Percentiles rank a stretch among this genome's conserved stretches.
phyloP scores from a whole-genome alignment of 2,329 filamentous ascomycete genomes.

The Pezizomycotina sp. region DNA sequence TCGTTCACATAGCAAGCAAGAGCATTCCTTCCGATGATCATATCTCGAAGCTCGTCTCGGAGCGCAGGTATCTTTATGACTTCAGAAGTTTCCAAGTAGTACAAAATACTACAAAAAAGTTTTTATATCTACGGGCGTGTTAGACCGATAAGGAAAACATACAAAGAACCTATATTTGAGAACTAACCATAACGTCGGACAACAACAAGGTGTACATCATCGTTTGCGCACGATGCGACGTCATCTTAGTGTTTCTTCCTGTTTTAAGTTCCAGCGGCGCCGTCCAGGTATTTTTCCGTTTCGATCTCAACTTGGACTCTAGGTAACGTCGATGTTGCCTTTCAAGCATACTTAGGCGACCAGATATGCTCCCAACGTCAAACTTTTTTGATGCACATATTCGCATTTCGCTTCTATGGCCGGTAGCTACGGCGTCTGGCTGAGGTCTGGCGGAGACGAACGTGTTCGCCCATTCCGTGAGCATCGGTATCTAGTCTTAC shows the following conservation, averaged over 20 bases:
- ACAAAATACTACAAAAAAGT: conserved; percentile 79
- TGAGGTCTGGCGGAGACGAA: conserved; percentile 59
- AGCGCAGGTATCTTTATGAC: conserved; percentile 73
- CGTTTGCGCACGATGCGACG: conserved; percentile 76
- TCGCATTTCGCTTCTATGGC: conserved; percentile 51
- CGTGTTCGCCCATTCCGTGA: conserved; percentile 65
- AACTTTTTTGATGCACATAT: conserved; percentile 78
- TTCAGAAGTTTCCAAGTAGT: conserved; percentile 83
- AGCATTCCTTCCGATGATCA: conserved; percentile 91
- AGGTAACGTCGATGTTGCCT: conserved; percentile 57
- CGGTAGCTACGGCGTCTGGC: conserved; percentile 57
- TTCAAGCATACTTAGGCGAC: conserved; percentile 95
- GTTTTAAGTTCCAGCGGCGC: conserved; percentile 95
- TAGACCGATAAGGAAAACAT: conserved; percentile 10
- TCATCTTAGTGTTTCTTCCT: conserved; percentile 60
- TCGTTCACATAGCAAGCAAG: conserved; percentile 73
- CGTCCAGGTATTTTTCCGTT: conserved; percentile 39
- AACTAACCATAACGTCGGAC: conserved; percentile 66
- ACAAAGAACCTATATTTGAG: conserved; percentile 9
- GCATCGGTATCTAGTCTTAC: conserved; percentile 70
- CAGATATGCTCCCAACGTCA: conserved; percentile 92
- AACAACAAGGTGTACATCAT: conserved; percentile 83
- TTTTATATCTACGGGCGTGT: conserved; percentile 48
- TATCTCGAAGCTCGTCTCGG: conserved; percentile 75
- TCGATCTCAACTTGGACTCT: conserved; percentile 40